Evolutionary conservation across 495 filamentous ascomycete genomes (phyloP), one percentile per base, ranked within the genome.

Genomic region (Aspergillus indologenus): DNA sequence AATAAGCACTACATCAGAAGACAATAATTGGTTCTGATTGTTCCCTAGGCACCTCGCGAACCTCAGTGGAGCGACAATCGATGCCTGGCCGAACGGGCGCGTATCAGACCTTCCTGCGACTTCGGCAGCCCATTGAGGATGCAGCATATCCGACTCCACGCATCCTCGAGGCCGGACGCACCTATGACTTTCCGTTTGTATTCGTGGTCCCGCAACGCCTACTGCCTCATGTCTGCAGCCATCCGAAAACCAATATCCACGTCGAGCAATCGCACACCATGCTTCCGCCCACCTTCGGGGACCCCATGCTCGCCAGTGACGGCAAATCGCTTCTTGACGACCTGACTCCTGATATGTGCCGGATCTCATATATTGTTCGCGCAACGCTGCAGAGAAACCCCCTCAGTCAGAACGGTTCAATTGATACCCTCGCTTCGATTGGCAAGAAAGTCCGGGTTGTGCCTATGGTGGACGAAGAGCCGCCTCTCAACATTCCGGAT

Each of bases 161-260:
- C 8, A 75, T 91, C 20, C 71, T 91, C 14, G 83, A 90, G 68
- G 78, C 83, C 2, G 89, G 85, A 3, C 76, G 75, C 51, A 81
- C 75, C 23, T 90, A 92, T 69, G 84, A 71, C 15, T 86, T 96
- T 54, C 89, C 91, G 1, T 98, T 97, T 74, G 86, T 84, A 59
- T 98, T 98, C 65, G 87, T 90, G 42, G 83, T 98, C 14, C 94
- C 95, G 0, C 79, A 83, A 26, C 84, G 85, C 12, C 79, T 97
- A 44, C 75, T 87, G 8, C 82, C 83, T 5, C 78, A 82, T 57
- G 67, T 81, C 5, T 92, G 89, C 72, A 74, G 71, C 42, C 88
- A 90, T 67, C n/a, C 53, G 7, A 77, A 75, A 24, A 67, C 68
- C 2, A 83, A 84, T 54, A 69, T 79, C 8, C 79, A 86, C 26